These are phyloP conservation scores for Schizochytrium sp. DNA, from an alignment of 108 stramenopile species.

Conservation along the genomic window DNA sequence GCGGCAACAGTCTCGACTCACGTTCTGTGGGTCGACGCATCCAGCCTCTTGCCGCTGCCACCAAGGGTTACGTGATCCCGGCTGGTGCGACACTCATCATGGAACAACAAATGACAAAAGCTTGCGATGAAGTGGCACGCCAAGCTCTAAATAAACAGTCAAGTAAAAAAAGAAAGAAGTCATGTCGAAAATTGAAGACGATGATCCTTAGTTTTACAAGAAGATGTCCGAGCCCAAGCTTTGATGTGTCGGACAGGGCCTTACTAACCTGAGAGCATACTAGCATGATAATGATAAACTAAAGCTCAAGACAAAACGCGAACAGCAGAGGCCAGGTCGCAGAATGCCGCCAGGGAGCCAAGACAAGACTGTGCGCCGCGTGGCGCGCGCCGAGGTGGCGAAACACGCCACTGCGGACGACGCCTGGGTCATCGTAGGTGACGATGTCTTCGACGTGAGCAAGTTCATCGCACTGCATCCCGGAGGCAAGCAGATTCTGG, in stretches of 20 bases:
- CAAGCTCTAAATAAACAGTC: background rate
- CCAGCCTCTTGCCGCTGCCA: background rate
- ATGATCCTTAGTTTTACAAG: too few species aligned
- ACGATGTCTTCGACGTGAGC: background rate
- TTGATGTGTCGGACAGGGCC: too few species aligned
- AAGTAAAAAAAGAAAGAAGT: too few species aligned
- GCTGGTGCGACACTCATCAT: background rate
- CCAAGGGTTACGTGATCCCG: background rate
- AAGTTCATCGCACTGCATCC: background rate
- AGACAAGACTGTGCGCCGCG: too few species aligned
- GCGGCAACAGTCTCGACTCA: background rate
- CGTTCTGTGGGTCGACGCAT: background rate
- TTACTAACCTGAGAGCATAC: too few species aligned
- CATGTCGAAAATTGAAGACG: too few species aligned
- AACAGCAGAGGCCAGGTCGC: too few species aligned
- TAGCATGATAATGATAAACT: too few species aligned
- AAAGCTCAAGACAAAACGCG: too few species aligned
- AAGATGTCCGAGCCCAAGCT: too few species aligned
- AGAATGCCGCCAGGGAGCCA: too few species aligned
- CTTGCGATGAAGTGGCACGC: background rate
- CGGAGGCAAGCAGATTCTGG: background rate
- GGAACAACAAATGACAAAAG: background rate
- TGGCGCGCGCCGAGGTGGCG: background rate
- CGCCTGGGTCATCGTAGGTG: background rate
- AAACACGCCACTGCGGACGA: background rate